Percentiles rank a stretch among this genome's conserved stretches.
Conservation (phyloP, 306 rosid genomes). For the Ceratonia siliqua region DNA sequence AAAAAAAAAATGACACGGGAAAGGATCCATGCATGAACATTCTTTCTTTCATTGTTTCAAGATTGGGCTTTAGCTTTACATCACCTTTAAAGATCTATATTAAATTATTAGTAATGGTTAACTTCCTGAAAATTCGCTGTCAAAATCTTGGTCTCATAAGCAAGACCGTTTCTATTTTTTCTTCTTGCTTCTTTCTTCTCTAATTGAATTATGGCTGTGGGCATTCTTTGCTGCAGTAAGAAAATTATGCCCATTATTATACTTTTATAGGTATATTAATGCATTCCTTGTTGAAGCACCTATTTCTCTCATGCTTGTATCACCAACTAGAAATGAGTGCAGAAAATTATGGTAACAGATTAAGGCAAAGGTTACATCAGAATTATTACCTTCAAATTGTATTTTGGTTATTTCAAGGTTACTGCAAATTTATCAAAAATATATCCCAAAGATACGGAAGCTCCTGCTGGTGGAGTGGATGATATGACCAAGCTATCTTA, state of each 20-base stretch:
- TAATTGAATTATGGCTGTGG: conserved; percentile 5
- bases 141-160: conserved; percentile 13
- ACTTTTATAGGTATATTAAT: conserved; percentile 20
- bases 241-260: conserved; percentile 7
- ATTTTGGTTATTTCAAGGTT: conserved; percentile 55
- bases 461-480: conserved; percentile 95
- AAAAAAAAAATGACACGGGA: conserved; percentile 1
- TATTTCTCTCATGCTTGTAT: conserved; percentile 1
- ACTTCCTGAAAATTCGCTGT: conserved; percentile 19
- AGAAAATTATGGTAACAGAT: conserved; percentile 27
- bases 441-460: conserved; percentile 87
- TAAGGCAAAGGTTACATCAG: conserved; percentile 33
- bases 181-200: conserved; percentile 19
- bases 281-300: conserved; percentile 27
- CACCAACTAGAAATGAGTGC: conserved; percentile 16
- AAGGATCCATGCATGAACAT: conserved; percentile 8
- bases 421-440: conserved; percentile 63
- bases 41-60: conserved; percentile 29
- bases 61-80: conserved; percentile 13
- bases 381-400: conserved; percentile 14
- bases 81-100: conserved; percentile 12
- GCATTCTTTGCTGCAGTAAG: neutral
- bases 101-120: conserved; percentile 8
- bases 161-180: neutral
- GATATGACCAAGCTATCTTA: conserved; percentile 99